phyloP scores from a whole-genome alignment of 352 stramenopile genomes.

The Aphanomyces cochlioides region DNA sequence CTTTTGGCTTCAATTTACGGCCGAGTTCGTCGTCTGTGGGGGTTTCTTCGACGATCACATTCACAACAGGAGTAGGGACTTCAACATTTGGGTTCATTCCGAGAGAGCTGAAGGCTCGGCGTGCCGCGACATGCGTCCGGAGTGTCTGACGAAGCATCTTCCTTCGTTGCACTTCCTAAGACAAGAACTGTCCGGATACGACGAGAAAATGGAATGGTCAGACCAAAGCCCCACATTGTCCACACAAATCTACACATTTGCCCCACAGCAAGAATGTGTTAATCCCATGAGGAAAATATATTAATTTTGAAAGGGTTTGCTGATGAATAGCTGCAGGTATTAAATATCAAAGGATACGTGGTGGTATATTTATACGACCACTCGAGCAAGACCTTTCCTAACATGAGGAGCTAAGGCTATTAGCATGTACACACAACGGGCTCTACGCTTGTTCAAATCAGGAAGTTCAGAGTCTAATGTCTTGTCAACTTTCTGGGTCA shows the following conservation, averaged over 20 bases:
- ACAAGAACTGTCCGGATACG: constrained; percentile 17
- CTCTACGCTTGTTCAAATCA: too few species aligned
- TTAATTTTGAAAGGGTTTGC: too few species aligned
- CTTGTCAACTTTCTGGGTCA: too few species aligned
- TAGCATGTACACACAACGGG: too few species aligned
- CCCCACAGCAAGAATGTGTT: background rate
- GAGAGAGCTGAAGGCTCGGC: constrained; percentile 2
- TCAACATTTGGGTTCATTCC: constrained; percentile 8
- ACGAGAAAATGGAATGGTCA: background rate
- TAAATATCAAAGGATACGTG: too few species aligned
- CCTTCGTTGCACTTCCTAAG: background rate
- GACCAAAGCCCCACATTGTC: background rate
- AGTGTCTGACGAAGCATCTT: constrained; percentile 19
- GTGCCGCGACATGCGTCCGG: constrained; percentile 5
- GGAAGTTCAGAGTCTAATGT: too few species aligned
- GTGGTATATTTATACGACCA: too few species aligned
- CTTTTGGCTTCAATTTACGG: constrained; percentile 73
- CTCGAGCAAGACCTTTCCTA: too few species aligned
- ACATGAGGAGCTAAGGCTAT: too few species aligned
- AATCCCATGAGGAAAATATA: too few species aligned
- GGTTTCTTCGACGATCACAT: constrained; percentile 26
- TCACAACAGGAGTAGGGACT: constrained; percentile 5
- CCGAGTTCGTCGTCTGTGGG: constrained; percentile 27
- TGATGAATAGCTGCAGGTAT: too few species aligned
- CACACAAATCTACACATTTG: background rate